Conservation (phyloP, 495 filamentous ascomycete genomes). For the Sordaria brevicollis region DNA sequence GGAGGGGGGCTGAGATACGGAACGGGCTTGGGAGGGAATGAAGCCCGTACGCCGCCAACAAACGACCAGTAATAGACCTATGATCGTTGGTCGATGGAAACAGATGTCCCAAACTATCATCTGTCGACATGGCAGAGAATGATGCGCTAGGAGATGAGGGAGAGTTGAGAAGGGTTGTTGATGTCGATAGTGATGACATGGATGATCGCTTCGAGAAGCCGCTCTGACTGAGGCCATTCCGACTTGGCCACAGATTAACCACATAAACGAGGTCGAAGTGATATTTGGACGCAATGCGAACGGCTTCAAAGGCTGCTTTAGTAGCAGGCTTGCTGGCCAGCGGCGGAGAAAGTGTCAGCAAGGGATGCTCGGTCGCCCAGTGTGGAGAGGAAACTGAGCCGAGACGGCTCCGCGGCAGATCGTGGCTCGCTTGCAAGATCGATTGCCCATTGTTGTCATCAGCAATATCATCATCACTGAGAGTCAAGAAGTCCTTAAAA, state of each 20-base stretch:
- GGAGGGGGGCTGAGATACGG: conserved; percentile 25
- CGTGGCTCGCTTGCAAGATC: not conserved
- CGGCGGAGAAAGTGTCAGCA: conserved; percentile 18
- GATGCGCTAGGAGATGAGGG: not conserved
- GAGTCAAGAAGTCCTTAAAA: conserved; percentile 32
- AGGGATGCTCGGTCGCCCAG: not conserved
- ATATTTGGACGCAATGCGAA: conserved; percentile 28
- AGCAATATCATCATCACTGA: conserved; percentile 38
- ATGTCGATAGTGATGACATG: conserved; percentile 1
- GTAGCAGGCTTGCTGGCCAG: conserved; percentile 20
- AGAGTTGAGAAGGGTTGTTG: not conserved
- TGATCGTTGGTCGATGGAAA: not conserved
- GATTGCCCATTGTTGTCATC: conserved; percentile 12
- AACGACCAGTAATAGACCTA: conserved; percentile 20
- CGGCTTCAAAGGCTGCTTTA: conserved; percentile 29
- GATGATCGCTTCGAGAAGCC: conserved; percentile 3
- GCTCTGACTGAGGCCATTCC: conserved; percentile 7
- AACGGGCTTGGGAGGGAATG: conserved; percentile 26
- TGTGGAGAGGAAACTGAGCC: not conserved
- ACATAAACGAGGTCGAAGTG: conserved; percentile 34
- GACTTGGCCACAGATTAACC: conserved; percentile 32
- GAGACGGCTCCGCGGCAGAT: conserved; percentile 10
- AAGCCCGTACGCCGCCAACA: conserved; percentile 32
- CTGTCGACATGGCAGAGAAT: not conserved
- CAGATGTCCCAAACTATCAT: not conserved